Percentiles rank a stretch among this genome's conserved stretches.
Conservation (phyloP, 164 flowering plant genomes). For the Liriodendron chinense region DNA sequence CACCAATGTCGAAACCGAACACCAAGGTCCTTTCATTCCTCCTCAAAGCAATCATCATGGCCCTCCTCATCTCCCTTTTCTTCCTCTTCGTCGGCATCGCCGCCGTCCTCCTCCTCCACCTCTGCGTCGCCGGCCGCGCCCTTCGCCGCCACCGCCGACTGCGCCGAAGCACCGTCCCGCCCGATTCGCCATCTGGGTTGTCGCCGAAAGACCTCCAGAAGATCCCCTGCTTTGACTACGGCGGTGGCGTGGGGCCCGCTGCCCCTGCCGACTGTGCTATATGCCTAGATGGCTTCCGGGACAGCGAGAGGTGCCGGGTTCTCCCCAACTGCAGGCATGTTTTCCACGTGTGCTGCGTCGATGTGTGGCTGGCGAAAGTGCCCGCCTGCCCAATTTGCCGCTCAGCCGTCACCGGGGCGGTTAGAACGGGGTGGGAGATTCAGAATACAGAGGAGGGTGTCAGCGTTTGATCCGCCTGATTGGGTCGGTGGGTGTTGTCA, state of each 20-base stretch:
- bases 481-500: neutral
- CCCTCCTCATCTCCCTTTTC: slow-evolving; percentile 44
- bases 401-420: neutral
- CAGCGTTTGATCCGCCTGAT: neutral
- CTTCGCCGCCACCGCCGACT: slow-evolving; percentile 27
- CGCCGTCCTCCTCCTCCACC: slow-evolving; percentile 42
- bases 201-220: slow-evolving; percentile 25
- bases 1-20: slow-evolving; percentile 29
- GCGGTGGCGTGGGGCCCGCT: neutral
- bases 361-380: slow-evolving; percentile 49
- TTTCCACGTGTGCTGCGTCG: slow-evolving; percentile 57
- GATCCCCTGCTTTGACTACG: slow-evolving; percentile 37
- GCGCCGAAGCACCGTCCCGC: neutral
- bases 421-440: neutral
- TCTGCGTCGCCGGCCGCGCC: slow-evolving; percentile 37
- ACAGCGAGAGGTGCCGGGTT: slow-evolving; percentile 48
- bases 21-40: slow-evolving; percentile 41
- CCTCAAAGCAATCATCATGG: slow-evolving; percentile 53
- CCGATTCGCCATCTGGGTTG: slow-evolving; percentile 14
- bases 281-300: slow-evolving; percentile 46
- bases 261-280: slow-evolving; percentile 38
- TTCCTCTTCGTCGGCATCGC: slow-evolving; percentile 60
- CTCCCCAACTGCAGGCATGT: slow-evolving; percentile 52
- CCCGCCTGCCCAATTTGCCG: slow-evolving; percentile 66
- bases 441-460: neutral